These are phyloP conservation scores for Terfezia claveryi DNA, from an alignment of 495 filamentous ascomycete species.

Conservation along the genomic window DNA sequence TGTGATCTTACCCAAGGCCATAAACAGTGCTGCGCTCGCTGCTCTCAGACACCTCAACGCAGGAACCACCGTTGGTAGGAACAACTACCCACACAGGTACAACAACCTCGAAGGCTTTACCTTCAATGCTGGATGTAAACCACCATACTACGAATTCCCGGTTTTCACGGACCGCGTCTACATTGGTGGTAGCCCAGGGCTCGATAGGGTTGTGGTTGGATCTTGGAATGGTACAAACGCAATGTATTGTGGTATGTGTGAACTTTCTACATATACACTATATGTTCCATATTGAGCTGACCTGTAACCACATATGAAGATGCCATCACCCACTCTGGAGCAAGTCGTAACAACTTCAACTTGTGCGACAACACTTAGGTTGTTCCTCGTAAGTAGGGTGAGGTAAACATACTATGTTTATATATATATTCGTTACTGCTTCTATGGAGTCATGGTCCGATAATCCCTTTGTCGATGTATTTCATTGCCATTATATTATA, in stretches of 20 bases:
- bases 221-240: slow-evolving; percentile 6
- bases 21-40: slow-evolving; percentile 1
- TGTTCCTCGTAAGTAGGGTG: too few species aligned
- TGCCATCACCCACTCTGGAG: too few species aligned
- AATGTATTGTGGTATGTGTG: slow-evolving; percentile 6
- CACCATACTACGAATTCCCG: slow-evolving; percentile 51
- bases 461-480: too few species aligned
- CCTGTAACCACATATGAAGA: too few species aligned
- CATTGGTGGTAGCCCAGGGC: slow-evolving; percentile 40
- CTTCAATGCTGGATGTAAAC: slow-evolving; percentile 29
- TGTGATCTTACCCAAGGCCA: too few species aligned
- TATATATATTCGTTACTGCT: too few species aligned
- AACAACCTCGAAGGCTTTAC: slow-evolving; percentile 52
- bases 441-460: too few species aligned
- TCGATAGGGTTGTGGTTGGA: slow-evolving; percentile 54
- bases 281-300: too few species aligned
- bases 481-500: too few species aligned
- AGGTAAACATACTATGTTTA: too few species aligned
- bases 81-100: slow-evolving; percentile 48
- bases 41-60: slow-evolving; percentile 28
- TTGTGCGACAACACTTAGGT: too few species aligned
- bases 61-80: slow-evolving; percentile 27
- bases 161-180: slow-evolving; percentile 31
- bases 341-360: too few species aligned
- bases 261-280: not conserved